Conservation (phyloP, 805 yeast genomes). For the Barnettozyma sucrosica region DNA sequence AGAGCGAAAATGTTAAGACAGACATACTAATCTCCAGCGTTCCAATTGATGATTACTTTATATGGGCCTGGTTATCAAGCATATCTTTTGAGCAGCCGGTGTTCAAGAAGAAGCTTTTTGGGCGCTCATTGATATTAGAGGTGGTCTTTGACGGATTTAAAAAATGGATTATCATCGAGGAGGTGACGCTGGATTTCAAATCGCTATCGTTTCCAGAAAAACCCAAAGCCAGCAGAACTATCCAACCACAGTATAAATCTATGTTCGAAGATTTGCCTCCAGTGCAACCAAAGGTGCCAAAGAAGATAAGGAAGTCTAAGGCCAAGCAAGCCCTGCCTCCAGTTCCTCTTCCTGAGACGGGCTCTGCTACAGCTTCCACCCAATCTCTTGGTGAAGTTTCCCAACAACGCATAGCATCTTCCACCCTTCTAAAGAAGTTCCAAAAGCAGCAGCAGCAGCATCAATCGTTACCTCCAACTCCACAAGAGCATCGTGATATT, state of each 20-base stretch:
- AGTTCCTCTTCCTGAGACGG: background rate
- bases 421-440: conserved; percentile 1
- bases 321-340: conserved; percentile 8
- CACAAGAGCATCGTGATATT: background rate
- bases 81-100: conserved; percentile 69
- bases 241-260: conserved; percentile 21
- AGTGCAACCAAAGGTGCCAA: background rate
- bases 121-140: conserved; percentile 76
- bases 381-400: background rate
- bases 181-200: conserved; percentile 24
- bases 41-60: conserved; percentile 78
- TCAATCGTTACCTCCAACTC: background rate
- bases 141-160: conserved; percentile 71
- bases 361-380: background rate
- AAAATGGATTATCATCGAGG: conserved; percentile 76
- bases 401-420: background rate
- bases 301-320: conserved; percentile 3
- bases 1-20: conserved; percentile 15
- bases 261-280: conserved; percentile 19
- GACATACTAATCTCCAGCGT: conserved; percentile 46
- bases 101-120: conserved; percentile 61
- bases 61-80: conserved; percentile 87
- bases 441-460: background rate
- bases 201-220: conserved; percentile 16
- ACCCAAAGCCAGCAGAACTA: conserved; percentile 14